These are phyloP conservation scores for Aspergillus sp. DNA, from an alignment of 2,329 filamentous ascomycete genomes.

Conservation along the genomic window DNA sequence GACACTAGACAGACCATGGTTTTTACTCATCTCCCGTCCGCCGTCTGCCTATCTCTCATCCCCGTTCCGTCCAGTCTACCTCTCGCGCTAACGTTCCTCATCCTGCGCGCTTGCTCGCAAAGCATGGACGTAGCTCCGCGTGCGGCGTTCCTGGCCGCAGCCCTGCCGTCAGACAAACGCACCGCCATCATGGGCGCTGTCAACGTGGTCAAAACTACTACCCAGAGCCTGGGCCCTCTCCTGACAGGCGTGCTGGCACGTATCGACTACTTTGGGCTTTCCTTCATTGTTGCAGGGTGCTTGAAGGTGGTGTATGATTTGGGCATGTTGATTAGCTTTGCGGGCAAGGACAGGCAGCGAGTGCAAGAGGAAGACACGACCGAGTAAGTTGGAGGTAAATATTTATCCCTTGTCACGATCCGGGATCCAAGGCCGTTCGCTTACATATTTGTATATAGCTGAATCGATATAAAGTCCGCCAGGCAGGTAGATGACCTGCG, in stretches of 20 bases:
- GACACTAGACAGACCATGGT: conserved; percentile 60
- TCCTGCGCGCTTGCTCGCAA: conserved; percentile 53
- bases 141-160: conserved; percentile 58
- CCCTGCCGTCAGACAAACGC: conserved; percentile 55
- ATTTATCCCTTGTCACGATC: too few species aligned
- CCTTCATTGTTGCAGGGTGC: conserved; percentile 53
- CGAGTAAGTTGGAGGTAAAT: too few species aligned
- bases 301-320: conserved; percentile 56
- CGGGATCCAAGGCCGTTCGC: too few species aligned
- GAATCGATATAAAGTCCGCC: too few species aligned
- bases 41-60: conserved; percentile 56
- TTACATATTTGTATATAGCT: too few species aligned
- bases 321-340: conserved; percentile 46
- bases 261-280: conserved; percentile 49
- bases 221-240: conserved; percentile 53
- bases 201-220: conserved; percentile 59
- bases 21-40: conserved; percentile 62
- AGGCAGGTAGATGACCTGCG: too few species aligned
- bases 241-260: conserved; percentile 56
- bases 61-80: conserved; percentile 46
- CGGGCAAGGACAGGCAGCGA: conserved; percentile 22
- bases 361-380: too few species aligned
- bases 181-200: conserved; percentile 63
- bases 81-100: conserved; percentile 50
- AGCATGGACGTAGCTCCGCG: conserved; percentile 65